Base-by-base conservation (phyloP, 2,329 filamentous ascomycete genomes). In the Acephala macrosclerotiorum region DNA sequence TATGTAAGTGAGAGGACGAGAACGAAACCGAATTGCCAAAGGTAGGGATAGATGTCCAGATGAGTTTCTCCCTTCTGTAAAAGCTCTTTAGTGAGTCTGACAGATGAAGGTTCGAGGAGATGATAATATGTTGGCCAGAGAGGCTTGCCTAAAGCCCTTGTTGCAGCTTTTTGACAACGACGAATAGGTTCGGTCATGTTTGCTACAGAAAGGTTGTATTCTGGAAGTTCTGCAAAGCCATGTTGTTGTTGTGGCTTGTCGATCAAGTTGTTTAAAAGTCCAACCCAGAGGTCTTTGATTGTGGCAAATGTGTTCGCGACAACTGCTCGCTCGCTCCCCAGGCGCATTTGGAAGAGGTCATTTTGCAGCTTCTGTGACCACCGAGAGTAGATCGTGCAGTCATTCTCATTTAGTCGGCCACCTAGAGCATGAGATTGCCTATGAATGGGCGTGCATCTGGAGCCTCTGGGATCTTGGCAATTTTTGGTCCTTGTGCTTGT, bases 401-500 rank as follows among this genome's bases (percentile, higher is more conserved):
- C 71, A 51, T 72, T 71, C 35, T 69, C 49, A 2, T 66, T 66
- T 14, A 64, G 62, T 25, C 71, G 60, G 1, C 71, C 70, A 4
- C 71, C 71, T 12, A 73, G 67, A 66, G 49, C 8, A 68, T 59
- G 5, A 72, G 60, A 42, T 73, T 64, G 2, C 71, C 70, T 14
- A 73, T 53, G 47, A 73, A 70, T 26, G 69, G 70, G 14, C 71
- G 57, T 7, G 59, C 60, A 29, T 51, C 60, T 35, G 70, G 69
- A 11, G 66, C 70, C 42, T 68, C 61, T 8, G 67, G 65, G 33
- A 71, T 60, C 7, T 64, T 58, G 3, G 61, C 51, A 20, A 72
- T 63, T 47, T 58, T 62, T 18, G 70, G 59, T 26, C 71, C 64
- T 82, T 81, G 79, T 75, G 76, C 16, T 74, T 61, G 58, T 16